Evolutionary conservation across 257 asterid genomes (phyloP), one percentile per base, ranked within the genome.

Genomic region (Forsythia suspensa): DNA sequence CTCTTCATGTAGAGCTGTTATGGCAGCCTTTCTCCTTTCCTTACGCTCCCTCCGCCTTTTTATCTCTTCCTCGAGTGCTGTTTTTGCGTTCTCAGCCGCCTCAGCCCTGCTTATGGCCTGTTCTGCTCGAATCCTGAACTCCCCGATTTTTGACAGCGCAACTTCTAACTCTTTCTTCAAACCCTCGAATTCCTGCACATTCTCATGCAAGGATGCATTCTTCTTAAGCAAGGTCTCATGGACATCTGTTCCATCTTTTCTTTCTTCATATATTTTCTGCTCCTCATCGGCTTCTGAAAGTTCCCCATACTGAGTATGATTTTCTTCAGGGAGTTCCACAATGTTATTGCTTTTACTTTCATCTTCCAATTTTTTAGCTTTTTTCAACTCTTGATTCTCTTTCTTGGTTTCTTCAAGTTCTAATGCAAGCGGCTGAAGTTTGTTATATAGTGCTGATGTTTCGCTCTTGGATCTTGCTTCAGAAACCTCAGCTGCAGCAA

Each of bases 101-200:
- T 87, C 87, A 0, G 90, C 90, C 41, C 90, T 76, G 88, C 88
- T 84, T 80, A 80, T 85, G 10, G 90, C 90, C 71, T 87, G 90
- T 43, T 87, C 90, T 61, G 85, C 83, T 55, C 85, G 63, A 6
- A 83, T 77, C 81, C 88, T 80, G 20, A 82, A 76, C 67, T 84
- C 85, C 3, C 76, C 72, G n/a, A 80, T 71, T 71, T 82, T 84
- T 65, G 69, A 10, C 0, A 70, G 61, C 48, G 90, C 76, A 46
- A 40, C 74, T 42, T 82, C 81, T 3, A 84, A 74, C 37, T 82
- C 90, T 57, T 61, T 80, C 78, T 76, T 85, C 57, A 78, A 59
- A 15, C 41, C 41, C 11, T 71, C 78, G 18, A 66, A 38, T 76
- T 76, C 81, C 73, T 9, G 5, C 44, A 20, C 29, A 12, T 42